phyloP scores from a whole-genome alignment of 2,329 filamentous ascomycete genomes.

The Leptographium radiaticola region DNA sequence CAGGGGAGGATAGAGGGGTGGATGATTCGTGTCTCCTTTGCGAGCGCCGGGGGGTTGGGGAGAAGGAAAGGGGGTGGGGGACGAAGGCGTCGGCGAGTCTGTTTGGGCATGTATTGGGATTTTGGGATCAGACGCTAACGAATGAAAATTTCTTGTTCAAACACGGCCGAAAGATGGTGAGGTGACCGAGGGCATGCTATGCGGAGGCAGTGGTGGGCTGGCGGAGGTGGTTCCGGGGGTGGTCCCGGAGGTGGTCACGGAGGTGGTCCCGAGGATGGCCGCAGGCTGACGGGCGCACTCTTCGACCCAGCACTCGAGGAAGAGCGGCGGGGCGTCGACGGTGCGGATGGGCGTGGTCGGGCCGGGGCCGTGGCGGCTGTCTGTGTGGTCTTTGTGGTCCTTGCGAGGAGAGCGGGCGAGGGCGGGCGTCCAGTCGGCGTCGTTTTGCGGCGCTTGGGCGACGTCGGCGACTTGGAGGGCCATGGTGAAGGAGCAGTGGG shows the following conservation, averaged over 20 bases:
- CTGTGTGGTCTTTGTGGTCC: too few relatives aligned
- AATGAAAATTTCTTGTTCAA: neutral
- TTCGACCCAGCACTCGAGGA: slow-evolving; percentile 56
- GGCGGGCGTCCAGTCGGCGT: neutral
- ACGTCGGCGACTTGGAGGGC: slow-evolving; percentile 41
- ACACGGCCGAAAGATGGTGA: too few relatives aligned
- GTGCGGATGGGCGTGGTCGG: slow-evolving; percentile 36
- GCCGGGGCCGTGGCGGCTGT: slow-evolving; percentile 14
- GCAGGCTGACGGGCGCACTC: slow-evolving; percentile 26
- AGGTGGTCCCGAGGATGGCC: too few relatives aligned
- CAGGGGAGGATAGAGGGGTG: too few relatives aligned
- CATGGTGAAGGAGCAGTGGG: slow-evolving; percentile 61
- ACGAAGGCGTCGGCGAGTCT: neutral
- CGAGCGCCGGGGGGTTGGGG: neutral
- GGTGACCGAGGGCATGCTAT: neutral
- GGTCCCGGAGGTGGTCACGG: too few relatives aligned
- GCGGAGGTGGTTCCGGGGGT: neutral
- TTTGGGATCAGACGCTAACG: neutral
- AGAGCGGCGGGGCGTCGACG: slow-evolving; percentile 43
- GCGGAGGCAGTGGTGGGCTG: neutral
- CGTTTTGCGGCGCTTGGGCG: neutral
- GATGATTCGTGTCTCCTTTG: neutral
- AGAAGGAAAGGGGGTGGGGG: neutral
- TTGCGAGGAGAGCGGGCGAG: too few relatives aligned
- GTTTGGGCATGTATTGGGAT: neutral